Conservation (phyloP, 2,329 filamentous ascomycete genomes). For the Diaporthe humulicola region DNA sequence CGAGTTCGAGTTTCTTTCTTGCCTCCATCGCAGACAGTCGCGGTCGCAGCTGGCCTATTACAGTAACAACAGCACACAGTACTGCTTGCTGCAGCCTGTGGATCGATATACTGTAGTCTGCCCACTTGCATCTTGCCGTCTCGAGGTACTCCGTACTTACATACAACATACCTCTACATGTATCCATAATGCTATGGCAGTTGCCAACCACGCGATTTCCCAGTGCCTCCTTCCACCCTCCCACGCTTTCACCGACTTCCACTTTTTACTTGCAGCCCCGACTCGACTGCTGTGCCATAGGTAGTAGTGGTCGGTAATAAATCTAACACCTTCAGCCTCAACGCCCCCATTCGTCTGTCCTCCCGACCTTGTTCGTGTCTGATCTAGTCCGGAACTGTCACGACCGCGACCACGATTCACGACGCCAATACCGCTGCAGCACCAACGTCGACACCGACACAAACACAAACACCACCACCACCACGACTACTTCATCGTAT, state of each 20-base stretch:
- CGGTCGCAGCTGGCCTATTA: slow-evolving; percentile 11
- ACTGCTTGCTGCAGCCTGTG: not conserved
- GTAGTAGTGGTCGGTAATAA: not conserved
- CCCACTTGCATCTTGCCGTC: not conserved
- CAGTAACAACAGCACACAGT: not conserved
- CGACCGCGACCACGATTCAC: not conserved
- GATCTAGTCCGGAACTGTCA: not conserved
- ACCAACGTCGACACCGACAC: not conserved
- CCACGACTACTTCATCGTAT: not conserved
- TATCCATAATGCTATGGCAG: slow-evolving; percentile 21
- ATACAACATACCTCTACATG: not conserved
- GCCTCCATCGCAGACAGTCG: slow-evolving; percentile 15
- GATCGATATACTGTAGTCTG: not conserved
- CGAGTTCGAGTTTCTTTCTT: not conserved
- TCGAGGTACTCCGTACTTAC: not conserved
- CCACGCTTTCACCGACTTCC: slow-evolving; percentile 11
- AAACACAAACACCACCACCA: not conserved
- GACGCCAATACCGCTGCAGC: not conserved
- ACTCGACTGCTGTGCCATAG: not conserved
- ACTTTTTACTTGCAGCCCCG: not conserved
- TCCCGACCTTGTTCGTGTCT: not conserved
- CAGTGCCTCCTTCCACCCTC: not conserved
- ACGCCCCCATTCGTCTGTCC: not conserved
- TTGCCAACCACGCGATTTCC: slow-evolving; percentile 26
- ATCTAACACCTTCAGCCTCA: slow-evolving; percentile 23